phyloP scores from a whole-genome alignment of 257 asterid species.

The Striga asiatica region DNA sequence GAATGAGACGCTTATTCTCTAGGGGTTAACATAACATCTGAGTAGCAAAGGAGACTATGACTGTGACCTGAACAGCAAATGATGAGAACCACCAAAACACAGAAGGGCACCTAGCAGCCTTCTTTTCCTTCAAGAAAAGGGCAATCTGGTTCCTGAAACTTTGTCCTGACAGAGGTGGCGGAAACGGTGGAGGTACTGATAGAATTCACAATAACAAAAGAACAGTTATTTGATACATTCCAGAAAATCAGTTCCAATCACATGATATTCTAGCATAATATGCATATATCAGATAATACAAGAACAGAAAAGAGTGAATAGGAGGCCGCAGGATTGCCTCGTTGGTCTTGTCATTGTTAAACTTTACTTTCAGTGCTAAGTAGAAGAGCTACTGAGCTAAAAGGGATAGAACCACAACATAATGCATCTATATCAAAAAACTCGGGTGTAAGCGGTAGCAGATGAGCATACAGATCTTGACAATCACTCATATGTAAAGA shows the following conservation, averaged over 20 bases:
- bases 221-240: slow-evolving; percentile 19
- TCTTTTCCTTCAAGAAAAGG: slow-evolving; percentile 58
- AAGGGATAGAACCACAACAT: no score
- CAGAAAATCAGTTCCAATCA: background rate
- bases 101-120: slow-evolving; percentile 73
- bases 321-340: no score
- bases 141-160: slow-evolving; percentile 50
- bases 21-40: slow-evolving; percentile 7
- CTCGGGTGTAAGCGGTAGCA: no score
- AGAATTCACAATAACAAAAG: slow-evolving; percentile 22
- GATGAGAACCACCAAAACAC: slow-evolving; percentile 64
- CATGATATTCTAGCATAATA: no score
- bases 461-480: no score
- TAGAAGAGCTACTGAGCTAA: no score
- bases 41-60: slow-evolving; percentile 17
- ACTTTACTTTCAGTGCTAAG: no score
- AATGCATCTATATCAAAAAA: no score
- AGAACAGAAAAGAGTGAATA: no score
- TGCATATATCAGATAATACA: no score
- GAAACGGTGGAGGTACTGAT: slow-evolving; percentile 86
- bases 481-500: no score
- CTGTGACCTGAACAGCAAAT: slow-evolving; percentile 60
- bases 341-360: no score
- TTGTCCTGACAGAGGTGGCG: slow-evolving; percentile 72
- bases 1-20: background rate